Evolutionary conservation across 306 rosid species (phyloP), one percentile per base, ranked within the genome.

Genomic region (Cucurbita moschata): DNA sequence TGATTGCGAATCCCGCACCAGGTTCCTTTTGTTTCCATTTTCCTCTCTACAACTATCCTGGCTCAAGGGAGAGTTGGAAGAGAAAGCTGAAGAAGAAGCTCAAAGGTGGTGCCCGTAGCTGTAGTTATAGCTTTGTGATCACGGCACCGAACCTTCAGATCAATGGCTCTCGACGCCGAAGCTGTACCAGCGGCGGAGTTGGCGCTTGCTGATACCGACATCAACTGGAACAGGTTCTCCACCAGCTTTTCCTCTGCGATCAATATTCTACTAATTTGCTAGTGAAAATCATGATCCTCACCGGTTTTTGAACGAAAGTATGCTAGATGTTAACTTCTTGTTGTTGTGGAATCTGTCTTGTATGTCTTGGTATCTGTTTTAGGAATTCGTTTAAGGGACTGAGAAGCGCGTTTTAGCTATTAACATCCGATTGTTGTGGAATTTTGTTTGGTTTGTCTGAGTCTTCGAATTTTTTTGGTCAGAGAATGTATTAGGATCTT

Each of bases 191-290:
- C 81, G 60, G 81, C 85, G 26, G 79, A 78, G 43, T 79, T 87
- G 70, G 83, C 97, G 3, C 89, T 88, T 0, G 80, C 90, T 9
- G 95, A 92, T 57, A 88, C 95, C 19, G 88, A 92, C 39, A 78
- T 92, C 82, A 86, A 92, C 80, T 92, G 97, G 97, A 80, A 81
- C 84, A 89, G 97, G 97, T 88, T 63, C 10, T 26, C 18, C 0
- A 19, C 40, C 4, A 43, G 21, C 54, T 67, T 67, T 13, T 13
- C 18, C 38, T 65, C n/a, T 65, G 5, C 38, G 18, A 19, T 19
- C 51, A n/a, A 39, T 66, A 39, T 44, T 66, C 54, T 19, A 16
- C 40, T n/a, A 46, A 11, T 67, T 44, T 46, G 18, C 37, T 21
- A 7, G 39, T 40, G 6, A 67, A 11, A 44, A 44, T 44, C 55